Percentiles rank a stretch among this genome's conserved stretches.
phyloP scores from a whole-genome alignment of 768 basidiomycete genomes.

The Baorangia bicolor region DNA sequence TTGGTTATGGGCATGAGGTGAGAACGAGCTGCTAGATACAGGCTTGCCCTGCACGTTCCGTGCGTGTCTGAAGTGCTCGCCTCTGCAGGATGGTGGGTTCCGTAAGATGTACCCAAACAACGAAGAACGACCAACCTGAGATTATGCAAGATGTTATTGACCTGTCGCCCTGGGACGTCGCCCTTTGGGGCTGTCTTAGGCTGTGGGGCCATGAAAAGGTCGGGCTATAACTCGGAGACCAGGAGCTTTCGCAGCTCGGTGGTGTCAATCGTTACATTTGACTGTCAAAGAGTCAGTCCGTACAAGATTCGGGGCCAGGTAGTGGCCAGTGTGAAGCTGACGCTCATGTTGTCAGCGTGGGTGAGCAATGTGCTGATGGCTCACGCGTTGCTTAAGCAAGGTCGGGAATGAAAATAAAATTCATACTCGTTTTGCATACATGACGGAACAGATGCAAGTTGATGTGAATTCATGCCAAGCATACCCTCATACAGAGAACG shows the following conservation, averaged over 20 bases:
- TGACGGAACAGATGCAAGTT: conserved; percentile 17
- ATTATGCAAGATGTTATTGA: conserved; percentile 29
- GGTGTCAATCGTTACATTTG: conserved; percentile 5
- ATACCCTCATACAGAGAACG: conserved; percentile 29
- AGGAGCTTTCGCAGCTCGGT: background rate
- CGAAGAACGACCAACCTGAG: conserved; percentile 23
- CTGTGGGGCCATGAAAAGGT: conserved; percentile 10
- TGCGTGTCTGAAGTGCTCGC: conserved; percentile 67
- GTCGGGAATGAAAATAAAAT: conserved; percentile 1
- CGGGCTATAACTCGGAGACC: background rate
- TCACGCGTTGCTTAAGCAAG: background rate
- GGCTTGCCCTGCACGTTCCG: conserved; percentile 48
- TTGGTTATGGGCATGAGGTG: conserved; percentile 34
- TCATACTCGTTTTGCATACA: conserved; percentile 34
- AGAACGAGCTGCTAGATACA: conserved; percentile 16
- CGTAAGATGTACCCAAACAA: background rate
- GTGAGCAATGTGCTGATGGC: background rate
- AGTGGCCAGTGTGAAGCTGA: background rate
- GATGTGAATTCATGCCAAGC: conserved; percentile 31
- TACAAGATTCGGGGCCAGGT: background rate
- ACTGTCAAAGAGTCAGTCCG: background rate
- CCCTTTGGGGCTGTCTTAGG: conserved; percentile 4
- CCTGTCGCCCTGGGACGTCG: conserved; percentile 21
- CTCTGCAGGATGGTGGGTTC: conserved; percentile 39
- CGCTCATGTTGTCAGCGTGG: background rate